These are phyloP conservation scores for Pulveroboletus sp. DNA, from an alignment of 768 basidiomycete species.

Conservation along the genomic window DNA sequence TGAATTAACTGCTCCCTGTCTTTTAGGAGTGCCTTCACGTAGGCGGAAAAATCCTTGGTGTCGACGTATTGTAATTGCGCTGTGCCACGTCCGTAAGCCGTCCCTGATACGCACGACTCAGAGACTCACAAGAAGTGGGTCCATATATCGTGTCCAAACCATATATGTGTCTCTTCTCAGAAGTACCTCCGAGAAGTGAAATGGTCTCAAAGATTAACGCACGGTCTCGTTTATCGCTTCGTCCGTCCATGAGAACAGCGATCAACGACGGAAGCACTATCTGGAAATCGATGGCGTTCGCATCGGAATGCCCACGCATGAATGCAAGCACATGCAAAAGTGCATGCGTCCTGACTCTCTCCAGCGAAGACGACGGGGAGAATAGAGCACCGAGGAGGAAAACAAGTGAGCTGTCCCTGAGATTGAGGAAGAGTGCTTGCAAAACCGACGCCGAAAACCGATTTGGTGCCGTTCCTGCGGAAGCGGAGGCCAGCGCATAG, in stretches of 20 bases:
- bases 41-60: slow-evolving; percentile 56
- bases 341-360: slow-evolving; percentile 48
- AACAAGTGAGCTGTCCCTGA: slow-evolving; percentile 66
- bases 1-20: slow-evolving; percentile 54
- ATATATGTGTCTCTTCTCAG: slow-evolving; percentile 53
- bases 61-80: slow-evolving; percentile 63
- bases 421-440: slow-evolving; percentile 57
- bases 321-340: slow-evolving; percentile 78
- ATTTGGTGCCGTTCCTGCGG: slow-evolving; percentile 39
- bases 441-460: slow-evolving; percentile 54
- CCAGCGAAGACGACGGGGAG: slow-evolving; percentile 31
- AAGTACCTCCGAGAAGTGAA: slow-evolving; percentile 39
- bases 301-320: slow-evolving; percentile 62
- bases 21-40: slow-evolving; percentile 48
- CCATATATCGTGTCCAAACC: slow-evolving; percentile 75
- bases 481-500: slow-evolving; percentile 64
- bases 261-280: slow-evolving; percentile 69
- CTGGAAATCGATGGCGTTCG: slow-evolving; percentile 70
- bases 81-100: slow-evolving; percentile 28
- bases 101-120: background rate
- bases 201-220: slow-evolving; percentile 52
- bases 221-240: slow-evolving; percentile 28
- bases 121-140: slow-evolving; percentile 45
- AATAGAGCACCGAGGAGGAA: slow-evolving; percentile 79
- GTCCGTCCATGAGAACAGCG: slow-evolving; percentile 42